Evolutionary conservation across 768 basidiomycete genomes (phyloP).

Genomic region (Dictyophora rubrovolvata): DNA sequence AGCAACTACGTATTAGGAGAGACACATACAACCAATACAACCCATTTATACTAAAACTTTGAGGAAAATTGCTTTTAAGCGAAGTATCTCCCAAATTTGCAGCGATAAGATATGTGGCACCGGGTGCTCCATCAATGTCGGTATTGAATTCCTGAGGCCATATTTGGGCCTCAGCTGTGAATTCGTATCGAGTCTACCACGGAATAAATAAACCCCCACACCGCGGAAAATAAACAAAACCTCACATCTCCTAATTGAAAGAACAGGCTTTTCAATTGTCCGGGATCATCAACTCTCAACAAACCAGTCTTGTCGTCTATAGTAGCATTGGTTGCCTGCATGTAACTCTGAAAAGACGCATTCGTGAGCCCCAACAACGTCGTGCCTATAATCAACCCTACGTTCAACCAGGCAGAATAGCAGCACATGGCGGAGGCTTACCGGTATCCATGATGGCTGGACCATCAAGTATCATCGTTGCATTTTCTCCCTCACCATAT

Average conservation of each 20-base stretch:
- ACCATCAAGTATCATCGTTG: constrained; percentile 24
- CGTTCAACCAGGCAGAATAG: neutral
- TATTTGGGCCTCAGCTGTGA: constrained; percentile 58
- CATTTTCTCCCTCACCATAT: constrained; percentile 15
- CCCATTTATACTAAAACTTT: no score
- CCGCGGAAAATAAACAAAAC: no score
- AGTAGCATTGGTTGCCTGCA: constrained; percentile 41
- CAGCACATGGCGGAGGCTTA: constrained; percentile 17
- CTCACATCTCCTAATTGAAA: constrained; percentile 39
- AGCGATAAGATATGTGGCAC: constrained; percentile 37
- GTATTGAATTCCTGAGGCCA: constrained; percentile 55
- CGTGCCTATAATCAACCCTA: neutral
- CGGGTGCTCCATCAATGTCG: constrained; percentile 40
- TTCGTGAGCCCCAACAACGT: neutral
- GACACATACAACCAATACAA: no score
- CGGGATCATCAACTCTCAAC: constrained; percentile 37
- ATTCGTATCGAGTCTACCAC: constrained; percentile 18
- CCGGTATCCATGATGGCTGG: constrained; percentile 45
- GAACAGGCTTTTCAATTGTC: constrained; percentile 38
- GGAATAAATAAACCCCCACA: no score
- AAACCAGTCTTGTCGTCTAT: constrained; percentile 48
- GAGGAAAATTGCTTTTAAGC: no score
- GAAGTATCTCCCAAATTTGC: neutral
- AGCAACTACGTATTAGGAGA: no score
- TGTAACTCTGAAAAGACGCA: constrained; percentile 48